Percentiles rank a stretch among this genome's conserved stretches.
These are phyloP conservation scores for Debaryomycetaceae sp. DNA, from an alignment of 1,139 yeast species.

Conservation along the genomic window DNA sequence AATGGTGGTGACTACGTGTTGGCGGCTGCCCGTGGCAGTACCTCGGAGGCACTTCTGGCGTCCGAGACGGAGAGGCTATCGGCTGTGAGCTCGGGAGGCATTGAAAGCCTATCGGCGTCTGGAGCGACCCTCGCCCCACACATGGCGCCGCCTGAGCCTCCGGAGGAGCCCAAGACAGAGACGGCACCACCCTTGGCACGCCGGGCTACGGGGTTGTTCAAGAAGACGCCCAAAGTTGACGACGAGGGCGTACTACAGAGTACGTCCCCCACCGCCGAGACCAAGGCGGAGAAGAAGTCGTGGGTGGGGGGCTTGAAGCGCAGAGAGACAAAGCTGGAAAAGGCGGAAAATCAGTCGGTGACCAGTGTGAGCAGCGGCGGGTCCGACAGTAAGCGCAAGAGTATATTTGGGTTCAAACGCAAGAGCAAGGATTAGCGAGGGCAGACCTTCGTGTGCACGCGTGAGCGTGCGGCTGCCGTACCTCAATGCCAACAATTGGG, in stretches of 20 bases:
- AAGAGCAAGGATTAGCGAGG: no score
- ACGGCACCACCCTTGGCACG: conserved; percentile 4
- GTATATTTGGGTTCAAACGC: conserved; percentile 38
- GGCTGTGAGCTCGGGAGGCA: no score
- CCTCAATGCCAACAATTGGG: no score
- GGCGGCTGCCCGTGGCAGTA: conserved; percentile 3
- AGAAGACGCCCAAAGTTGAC: conserved; percentile 30
- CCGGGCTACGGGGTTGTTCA: conserved; percentile 19
- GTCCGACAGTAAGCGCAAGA: conserved; percentile 20
- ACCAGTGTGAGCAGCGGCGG: conserved; percentile 2
- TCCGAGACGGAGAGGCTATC: no score
- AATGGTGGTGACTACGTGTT: conserved; percentile 26
- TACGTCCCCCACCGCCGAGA: conserved; percentile 3
- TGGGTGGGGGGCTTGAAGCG: conserved; percentile 43
- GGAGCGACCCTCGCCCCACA: no score
- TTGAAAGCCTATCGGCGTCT: no score
- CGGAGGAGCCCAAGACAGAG: conserved; percentile 1
- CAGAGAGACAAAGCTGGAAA: conserved; percentile 23
- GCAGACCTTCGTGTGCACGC: no score
- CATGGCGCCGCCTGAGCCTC: no score
- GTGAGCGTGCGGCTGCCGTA: no score
- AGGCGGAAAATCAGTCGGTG: conserved; percentile 12
- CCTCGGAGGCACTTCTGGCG: conserved; percentile 3
- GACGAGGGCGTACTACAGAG: conserved; percentile 4
- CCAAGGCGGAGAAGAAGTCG: conserved; percentile 30